Conservation (phyloP, 768 basidiomycete species). For the Agaricus subrufescens region DNA sequence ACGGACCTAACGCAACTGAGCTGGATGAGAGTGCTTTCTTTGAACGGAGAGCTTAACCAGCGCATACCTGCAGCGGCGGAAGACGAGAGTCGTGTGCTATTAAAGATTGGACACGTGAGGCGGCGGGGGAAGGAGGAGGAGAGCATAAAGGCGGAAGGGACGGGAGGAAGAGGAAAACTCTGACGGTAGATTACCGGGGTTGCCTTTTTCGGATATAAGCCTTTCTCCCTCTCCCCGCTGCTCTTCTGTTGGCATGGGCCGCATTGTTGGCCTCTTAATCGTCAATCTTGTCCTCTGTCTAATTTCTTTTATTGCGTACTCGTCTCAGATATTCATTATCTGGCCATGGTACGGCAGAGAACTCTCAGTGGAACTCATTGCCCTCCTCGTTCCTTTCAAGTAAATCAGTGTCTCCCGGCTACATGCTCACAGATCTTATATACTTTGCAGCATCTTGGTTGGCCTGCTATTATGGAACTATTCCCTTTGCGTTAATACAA, state of each 20-base stretch:
- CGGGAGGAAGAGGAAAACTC: not conserved
- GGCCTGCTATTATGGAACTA: slow-evolving; percentile 86
- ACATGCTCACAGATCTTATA: slow-evolving; percentile 8
- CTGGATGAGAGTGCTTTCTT: not conserved
- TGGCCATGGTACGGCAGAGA: slow-evolving; percentile 88
- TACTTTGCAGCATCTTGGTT: slow-evolving; percentile 56
- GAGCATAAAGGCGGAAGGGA: not conserved
- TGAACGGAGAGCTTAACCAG: not conserved
- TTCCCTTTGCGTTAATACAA: slow-evolving; percentile 71
- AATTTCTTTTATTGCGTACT: slow-evolving; percentile 85
- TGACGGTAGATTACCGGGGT: not conserved
- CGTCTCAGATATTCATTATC: slow-evolving; percentile 85
- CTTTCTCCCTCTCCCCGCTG: not conserved
- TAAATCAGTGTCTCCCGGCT: slow-evolving; percentile 22
- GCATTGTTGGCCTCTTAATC: slow-evolving; percentile 45
- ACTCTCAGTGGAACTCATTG: slow-evolving; percentile 68
- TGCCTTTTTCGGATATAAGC: slow-evolving; percentile 2
- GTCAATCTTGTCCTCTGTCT: slow-evolving; percentile 67
- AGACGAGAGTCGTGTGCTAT: not conserved
- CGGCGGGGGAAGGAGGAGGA: not conserved
- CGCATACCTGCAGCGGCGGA: not conserved
- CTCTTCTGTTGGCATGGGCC: not conserved
- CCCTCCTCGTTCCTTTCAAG: slow-evolving; percentile 89
- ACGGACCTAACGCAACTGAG: not conserved
- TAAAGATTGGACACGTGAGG: not conserved